Evolutionary conservation across 2,329 filamentous ascomycete genomes (phyloP).

Genomic region (Bimuria novae-zelandiae): DNA sequence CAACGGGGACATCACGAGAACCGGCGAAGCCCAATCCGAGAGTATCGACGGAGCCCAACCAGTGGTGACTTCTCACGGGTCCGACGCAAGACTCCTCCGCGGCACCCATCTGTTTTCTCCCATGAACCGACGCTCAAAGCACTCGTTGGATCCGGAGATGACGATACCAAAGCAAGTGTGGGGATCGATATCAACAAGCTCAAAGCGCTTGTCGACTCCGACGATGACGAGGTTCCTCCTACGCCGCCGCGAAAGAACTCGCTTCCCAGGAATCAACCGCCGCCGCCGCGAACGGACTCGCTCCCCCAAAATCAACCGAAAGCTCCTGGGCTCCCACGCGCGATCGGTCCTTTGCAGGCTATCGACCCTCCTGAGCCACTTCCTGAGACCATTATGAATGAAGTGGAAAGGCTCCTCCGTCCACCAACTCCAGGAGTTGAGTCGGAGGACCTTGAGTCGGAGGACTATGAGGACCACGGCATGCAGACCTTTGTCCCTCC

Average conservation of each 20-base stretch:
- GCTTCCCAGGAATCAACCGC: background rate
- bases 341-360: no score
- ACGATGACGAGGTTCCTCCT: no score
- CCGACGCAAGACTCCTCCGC: slow-evolving; percentile 5
- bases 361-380: no score
- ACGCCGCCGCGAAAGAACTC: background rate
- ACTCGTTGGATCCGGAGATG: no score
- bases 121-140: background rate
- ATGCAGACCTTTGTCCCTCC: slow-evolving; percentile 19
- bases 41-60: background rate
- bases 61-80: background rate
- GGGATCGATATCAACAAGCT: no score
- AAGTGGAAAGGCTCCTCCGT: slow-evolving; percentile 23
- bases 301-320: background rate
- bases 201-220: no score
- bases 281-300: background rate
- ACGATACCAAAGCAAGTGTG: no score
- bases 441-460: slow-evolving; percentile 18
- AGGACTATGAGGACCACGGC: slow-evolving; percentile 8
- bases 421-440: slow-evolving; percentile 18
- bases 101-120: background rate
- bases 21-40: slow-evolving; percentile 5
- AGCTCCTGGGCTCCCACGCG: no score
- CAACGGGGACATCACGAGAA: slow-evolving; percentile 15
- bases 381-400: no score